phyloP scores from a whole-genome alignment of 129 eudicot genomes.

The Tanacetum coccineum region DNA sequence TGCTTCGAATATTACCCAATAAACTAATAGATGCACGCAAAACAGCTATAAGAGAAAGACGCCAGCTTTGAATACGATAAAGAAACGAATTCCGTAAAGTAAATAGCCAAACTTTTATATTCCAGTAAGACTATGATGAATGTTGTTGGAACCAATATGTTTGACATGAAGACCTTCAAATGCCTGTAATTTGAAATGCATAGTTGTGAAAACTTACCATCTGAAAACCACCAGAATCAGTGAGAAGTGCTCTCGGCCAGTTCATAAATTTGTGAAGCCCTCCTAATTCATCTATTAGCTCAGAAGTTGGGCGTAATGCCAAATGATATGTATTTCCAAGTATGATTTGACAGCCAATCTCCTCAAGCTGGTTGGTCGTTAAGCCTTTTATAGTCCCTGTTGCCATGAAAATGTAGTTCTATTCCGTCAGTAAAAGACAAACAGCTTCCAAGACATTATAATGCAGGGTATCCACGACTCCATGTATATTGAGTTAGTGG shows the following conservation, averaged over 20 bases:
- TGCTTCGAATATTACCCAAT: conserved; percentile 6
- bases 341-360: conserved; percentile 94
- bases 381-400: conserved; percentile 96
- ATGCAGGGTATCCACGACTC: not conserved
- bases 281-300: conserved; percentile 82
- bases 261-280: conserved; percentile 96
- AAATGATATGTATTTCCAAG: conserved; percentile 94
- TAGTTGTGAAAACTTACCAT: conserved; percentile 46
- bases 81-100: too few relatives aligned
- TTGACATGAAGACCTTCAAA: not conserved
- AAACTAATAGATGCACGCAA: not conserved
- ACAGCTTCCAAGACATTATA: not conserved
- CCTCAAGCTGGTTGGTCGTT: conserved; percentile 87
- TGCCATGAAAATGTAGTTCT: conserved; percentile 21
- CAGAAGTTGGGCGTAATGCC: conserved; percentile 89
- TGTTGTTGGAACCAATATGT: not conserved
- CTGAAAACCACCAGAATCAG: conserved; percentile 98
- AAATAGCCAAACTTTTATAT: conserved; percentile 1
- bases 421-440: conserved; percentile 12
- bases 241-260: conserved; percentile 96
- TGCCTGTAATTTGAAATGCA: not conserved
- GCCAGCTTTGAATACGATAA: too few relatives aligned
- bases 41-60: not conserved
- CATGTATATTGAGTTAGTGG: not conserved
- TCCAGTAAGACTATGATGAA: conserved; percentile 1